Conservation (phyloP, 2,329 filamentous ascomycete species). For the Arthroderma sp. region DNA sequence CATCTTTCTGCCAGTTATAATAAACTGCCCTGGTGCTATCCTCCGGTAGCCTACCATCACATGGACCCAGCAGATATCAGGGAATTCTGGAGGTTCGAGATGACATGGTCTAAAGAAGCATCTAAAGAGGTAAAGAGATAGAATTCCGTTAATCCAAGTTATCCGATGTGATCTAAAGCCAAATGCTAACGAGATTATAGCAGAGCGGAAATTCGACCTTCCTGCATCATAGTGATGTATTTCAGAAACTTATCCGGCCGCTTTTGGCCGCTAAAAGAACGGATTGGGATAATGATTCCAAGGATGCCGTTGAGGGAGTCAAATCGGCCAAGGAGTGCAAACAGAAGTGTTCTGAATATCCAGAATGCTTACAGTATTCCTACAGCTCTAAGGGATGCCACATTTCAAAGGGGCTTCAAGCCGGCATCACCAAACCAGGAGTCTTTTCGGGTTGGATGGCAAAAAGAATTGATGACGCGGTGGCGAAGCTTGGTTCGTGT, state of each 20-base stretch:
- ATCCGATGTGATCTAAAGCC: not conserved
- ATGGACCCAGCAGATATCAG: conserved; percentile 33
- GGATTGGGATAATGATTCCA: conserved; percentile 11
- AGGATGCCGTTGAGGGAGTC: not conserved
- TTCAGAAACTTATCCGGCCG: conserved; percentile 8
- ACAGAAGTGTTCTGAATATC: not conserved
- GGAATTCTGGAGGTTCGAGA: conserved; percentile 37
- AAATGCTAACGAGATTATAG: not conserved
- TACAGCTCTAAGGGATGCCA: conserved; percentile 7
- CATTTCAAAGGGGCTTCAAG: conserved; percentile 7
- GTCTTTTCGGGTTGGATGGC: conserved; percentile 10
- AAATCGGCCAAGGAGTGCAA: conserved; percentile 3
- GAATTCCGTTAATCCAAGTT: too few relatives aligned
- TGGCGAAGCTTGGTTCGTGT: conserved; percentile 7
- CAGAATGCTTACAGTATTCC: conserved; percentile 11
- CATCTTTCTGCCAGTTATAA: conserved; percentile 31
- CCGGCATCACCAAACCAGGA: not conserved
- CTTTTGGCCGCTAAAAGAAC: not conserved
- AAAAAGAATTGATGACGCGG: conserved; percentile 7
- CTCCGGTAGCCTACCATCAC: conserved; percentile 41
- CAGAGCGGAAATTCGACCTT: conserved; percentile 6
- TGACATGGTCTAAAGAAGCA: conserved; percentile 25
- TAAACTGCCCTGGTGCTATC: conserved; percentile 40
- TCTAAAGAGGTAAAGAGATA: not conserved
- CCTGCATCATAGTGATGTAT: conserved; percentile 10